phyloP scores from a whole-genome alignment of 805 yeast genomes.

The Starmerella apicola region DNA sequence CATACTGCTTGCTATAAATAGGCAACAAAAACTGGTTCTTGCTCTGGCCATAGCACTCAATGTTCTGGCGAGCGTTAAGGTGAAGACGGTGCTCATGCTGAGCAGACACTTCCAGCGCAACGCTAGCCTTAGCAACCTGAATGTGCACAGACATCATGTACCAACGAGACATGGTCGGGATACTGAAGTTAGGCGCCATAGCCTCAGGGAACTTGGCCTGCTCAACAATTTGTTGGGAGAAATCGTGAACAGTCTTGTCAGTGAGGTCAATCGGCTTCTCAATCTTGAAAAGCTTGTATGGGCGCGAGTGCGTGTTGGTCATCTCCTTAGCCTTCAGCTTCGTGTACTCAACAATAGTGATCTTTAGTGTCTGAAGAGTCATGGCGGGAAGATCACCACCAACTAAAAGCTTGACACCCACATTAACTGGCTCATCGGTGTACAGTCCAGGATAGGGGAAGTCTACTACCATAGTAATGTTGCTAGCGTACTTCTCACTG shows the following conservation, averaged over 20 bases:
- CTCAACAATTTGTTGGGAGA: conserved; percentile 1
- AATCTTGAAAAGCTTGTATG: conserved; percentile 4
- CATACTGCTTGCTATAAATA: background rate
- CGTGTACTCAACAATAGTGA: conserved; percentile 9
- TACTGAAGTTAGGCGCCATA: conserved; percentile 8
- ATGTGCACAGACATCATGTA: conserved; percentile 9
- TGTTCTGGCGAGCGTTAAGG: conserved; percentile 5
- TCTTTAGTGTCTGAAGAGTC: conserved; percentile 2
- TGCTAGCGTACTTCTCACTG: conserved; percentile 1
- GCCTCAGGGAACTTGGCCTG: conserved; percentile 6
- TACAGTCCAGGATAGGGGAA: conserved; percentile 10
- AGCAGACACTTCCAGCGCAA: conserved; percentile 1
- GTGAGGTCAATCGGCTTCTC: conserved; percentile 4
- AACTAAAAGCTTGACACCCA: background rate
- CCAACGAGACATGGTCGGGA: conserved; percentile 6
- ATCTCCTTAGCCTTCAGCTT: conserved; percentile 2
- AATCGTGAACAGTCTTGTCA: conserved; percentile 1
- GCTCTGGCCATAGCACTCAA: background rate
- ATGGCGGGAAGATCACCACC: conserved; percentile 10
- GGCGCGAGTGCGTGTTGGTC: conserved; percentile 6
- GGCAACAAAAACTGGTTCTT: background rate
- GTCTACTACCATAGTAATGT: conserved; percentile 1
- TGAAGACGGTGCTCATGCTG: conserved; percentile 2
- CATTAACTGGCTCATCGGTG: conserved; percentile 8
- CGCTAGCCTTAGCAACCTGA: conserved; percentile 6